Evolutionary conservation across 163 green algal genomes (phyloP).

Genomic region (Prototheca wickerhamii): DNA sequence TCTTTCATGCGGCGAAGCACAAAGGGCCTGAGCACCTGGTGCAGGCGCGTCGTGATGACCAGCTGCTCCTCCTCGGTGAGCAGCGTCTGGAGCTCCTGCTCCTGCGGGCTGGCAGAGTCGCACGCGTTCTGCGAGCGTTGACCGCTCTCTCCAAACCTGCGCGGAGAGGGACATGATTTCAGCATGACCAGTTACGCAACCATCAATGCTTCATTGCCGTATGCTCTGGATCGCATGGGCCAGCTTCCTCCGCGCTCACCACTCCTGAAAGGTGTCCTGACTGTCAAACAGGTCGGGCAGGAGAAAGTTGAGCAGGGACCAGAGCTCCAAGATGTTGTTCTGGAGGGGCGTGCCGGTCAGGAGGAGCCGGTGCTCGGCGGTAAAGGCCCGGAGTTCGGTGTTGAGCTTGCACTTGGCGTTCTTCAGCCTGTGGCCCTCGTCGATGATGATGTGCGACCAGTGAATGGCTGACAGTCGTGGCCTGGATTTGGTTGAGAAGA

Average conservation of each 20-base stretch:
- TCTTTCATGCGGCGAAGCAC: conserved; percentile 85
- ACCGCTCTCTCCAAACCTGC: no score
- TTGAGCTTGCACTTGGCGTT: conserved; percentile 79
- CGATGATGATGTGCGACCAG: conserved; percentile 70
- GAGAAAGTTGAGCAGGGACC: conserved; percentile 87
- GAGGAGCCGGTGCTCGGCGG: conserved; percentile 56
- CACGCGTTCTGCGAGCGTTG: neutral
- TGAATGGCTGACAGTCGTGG: conserved; percentile 30
- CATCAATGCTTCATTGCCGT: no score
- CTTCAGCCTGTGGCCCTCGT: conserved; percentile 84
- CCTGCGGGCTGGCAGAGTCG: neutral
- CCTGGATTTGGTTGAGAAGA: neutral
- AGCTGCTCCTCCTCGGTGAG: conserved; percentile 72
- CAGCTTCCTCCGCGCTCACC: conserved; percentile 44
- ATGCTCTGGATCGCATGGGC: neutral
- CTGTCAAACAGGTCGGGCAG: conserved; percentile 71
- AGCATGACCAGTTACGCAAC: no score
- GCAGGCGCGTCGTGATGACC: conserved; percentile 82
- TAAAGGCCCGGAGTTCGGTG: conserved; percentile 53
- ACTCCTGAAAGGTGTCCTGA: conserved; percentile 63
- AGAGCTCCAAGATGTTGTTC: conserved; percentile 87
- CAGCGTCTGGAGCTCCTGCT: conserved; percentile 13
- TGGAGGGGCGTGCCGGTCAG: conserved; percentile 90
- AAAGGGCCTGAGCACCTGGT: conserved; percentile 89
- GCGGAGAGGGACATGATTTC: no score